Evolutionary conservation across 257 asterid species (phyloP).

Genomic region (Solanum corneliomulleri): DNA sequence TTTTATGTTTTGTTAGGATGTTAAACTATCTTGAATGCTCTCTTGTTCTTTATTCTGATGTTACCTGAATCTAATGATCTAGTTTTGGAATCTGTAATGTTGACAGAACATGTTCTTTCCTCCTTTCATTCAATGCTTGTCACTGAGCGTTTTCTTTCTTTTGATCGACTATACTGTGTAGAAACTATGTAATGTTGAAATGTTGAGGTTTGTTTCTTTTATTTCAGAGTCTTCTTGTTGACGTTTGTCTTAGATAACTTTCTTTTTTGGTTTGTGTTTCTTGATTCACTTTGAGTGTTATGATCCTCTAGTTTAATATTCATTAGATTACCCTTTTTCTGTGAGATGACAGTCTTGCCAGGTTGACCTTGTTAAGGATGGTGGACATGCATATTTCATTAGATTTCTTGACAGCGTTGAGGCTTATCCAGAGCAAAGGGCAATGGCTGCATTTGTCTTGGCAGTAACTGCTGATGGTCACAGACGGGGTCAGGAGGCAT

Average conservation of each 20-base stretch:
- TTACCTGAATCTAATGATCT: background rate
- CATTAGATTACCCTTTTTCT: background rate
- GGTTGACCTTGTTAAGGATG: slow-evolving; percentile 98
- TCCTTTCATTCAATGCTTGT: background rate
- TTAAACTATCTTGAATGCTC: background rate
- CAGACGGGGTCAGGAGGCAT: slow-evolving; percentile 85
- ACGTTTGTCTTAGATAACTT: background rate
- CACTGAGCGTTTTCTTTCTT: background rate
- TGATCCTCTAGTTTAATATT: background rate
- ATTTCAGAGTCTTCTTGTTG: background rate
- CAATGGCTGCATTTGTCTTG: slow-evolving; percentile 98
- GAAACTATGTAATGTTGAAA: background rate
- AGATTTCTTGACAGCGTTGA: slow-evolving; percentile 84
- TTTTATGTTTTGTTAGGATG: background rate
- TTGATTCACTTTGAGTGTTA: background rate
- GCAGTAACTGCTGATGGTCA: slow-evolving; percentile 93
- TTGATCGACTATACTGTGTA: background rate
- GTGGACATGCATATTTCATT: slow-evolving; percentile 81
- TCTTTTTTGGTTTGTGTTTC: background rate
- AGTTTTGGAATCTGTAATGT: background rate
- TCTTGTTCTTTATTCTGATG: background rate
- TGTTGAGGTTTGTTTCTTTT: background rate
- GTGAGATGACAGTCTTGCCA: slow-evolving; percentile 59
- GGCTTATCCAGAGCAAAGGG: slow-evolving; percentile 97
- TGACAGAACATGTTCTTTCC: background rate